Percentiles rank a stretch among this genome's conserved stretches.
Evolutionary conservation across 2,329 filamentous ascomycete genomes (phyloP).

Genomic region (Claviceps sp.): DNA sequence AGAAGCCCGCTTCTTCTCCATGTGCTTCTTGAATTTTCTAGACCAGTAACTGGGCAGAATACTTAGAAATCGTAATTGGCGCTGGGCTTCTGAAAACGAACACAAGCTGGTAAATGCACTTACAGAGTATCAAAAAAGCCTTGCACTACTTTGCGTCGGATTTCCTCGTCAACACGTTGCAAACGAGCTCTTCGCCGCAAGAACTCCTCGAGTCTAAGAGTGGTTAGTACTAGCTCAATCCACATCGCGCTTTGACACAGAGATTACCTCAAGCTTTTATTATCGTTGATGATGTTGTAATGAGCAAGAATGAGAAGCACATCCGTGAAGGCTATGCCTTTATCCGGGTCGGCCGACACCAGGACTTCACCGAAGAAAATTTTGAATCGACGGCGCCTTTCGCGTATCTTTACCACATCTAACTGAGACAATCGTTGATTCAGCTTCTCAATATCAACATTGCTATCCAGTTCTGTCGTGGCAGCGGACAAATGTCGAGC

Average conservation of each 20-base stretch:
- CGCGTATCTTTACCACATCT: slow-evolving; percentile 61
- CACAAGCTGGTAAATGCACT: slow-evolving; percentile 15
- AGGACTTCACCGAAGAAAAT: slow-evolving; percentile 96
- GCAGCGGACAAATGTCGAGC: slow-evolving; percentile 41
- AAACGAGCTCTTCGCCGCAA: slow-evolving; percentile 77
- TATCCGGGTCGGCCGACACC: slow-evolving; percentile 79
- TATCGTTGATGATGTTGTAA: slow-evolving; percentile 97
- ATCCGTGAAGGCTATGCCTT: slow-evolving; percentile 81
- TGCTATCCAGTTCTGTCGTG: slow-evolving; percentile 36
- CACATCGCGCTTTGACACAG: neutral
- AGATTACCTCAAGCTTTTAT: slow-evolving; percentile 72
- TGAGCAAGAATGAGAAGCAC: slow-evolving; percentile 93
- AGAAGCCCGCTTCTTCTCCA: slow-evolving; percentile 58
- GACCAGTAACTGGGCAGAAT: slow-evolving; percentile 53
- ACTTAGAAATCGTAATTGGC: neutral
- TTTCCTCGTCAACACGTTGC: slow-evolving; percentile 89
- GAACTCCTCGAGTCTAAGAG: slow-evolving; percentile 73
- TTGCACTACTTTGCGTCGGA: slow-evolving; percentile 76
- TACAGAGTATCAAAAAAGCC: slow-evolving; percentile 91
- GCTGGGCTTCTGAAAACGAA: neutral
- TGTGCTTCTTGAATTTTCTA: slow-evolving; percentile 62
- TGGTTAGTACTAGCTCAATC: neutral
- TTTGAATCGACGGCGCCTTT: slow-evolving; percentile 68
- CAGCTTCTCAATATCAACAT: slow-evolving; percentile 62
- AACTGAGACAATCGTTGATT: slow-evolving; percentile 61